Conservation (phyloP, 306 rosid species). For the Malus orientalis region DNA sequence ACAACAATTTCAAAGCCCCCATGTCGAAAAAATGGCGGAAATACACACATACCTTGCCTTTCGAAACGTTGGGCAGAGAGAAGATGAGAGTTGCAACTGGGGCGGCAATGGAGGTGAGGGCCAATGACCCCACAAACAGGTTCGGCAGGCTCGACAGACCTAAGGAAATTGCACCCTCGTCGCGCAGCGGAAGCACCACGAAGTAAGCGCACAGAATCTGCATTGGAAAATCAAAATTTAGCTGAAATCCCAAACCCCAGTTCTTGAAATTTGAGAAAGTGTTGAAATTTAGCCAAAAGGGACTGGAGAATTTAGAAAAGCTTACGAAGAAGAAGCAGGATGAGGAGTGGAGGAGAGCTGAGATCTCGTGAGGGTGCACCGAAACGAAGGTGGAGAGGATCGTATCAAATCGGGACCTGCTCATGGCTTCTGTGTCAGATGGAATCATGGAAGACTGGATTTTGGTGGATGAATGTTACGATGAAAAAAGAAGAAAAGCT, state of each 20-base stretch:
- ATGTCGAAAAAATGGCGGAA: background rate
- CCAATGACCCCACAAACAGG: constrained; percentile 68
- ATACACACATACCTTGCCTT: constrained; percentile 45
- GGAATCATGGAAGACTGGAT: background rate
- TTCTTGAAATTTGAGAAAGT: background rate
- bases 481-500: background rate
- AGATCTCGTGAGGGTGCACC: constrained; percentile 87
- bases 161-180: constrained; percentile 85
- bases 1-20: background rate
- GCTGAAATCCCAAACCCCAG: background rate
- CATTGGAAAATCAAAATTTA: background rate
- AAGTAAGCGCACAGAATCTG: constrained; percentile 95
- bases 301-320: background rate
- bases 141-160: constrained; percentile 81
- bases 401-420: constrained; percentile 45
- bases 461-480: too few species aligned
- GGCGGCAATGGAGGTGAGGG: constrained; percentile 75
- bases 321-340: constrained; percentile 91
- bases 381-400: constrained; percentile 56
- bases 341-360: constrained; percentile 69
- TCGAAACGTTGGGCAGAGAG: constrained; percentile 68
- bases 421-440: constrained; percentile 20
- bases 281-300: background rate
- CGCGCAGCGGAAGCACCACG: constrained; percentile 92
- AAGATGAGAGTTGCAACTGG: constrained; percentile 81